Evolutionary conservation across 2,329 filamentous ascomycete genomes (phyloP).

Genomic region (Geosmithia putterillii): DNA sequence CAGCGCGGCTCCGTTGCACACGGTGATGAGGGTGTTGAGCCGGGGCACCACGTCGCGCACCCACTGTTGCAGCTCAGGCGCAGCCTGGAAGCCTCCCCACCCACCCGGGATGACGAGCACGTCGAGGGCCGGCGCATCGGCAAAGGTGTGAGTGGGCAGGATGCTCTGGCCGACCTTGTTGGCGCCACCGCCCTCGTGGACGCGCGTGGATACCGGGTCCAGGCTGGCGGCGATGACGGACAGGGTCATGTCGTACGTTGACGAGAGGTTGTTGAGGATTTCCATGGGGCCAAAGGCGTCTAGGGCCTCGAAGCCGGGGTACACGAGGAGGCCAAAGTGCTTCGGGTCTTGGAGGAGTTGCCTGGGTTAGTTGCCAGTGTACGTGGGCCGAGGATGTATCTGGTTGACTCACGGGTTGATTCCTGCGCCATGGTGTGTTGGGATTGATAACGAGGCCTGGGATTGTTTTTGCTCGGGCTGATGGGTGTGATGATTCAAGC

Average conservation of each 20-base stretch:
- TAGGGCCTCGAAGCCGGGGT: slow-evolving; percentile 26
- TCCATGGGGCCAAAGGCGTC: slow-evolving; percentile 31
- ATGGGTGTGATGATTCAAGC: too few relatives aligned
- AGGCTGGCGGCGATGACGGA: slow-evolving; percentile 23
- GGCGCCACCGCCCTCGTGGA: too few relatives aligned
- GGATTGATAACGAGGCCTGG: too few relatives aligned
- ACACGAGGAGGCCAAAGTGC: slow-evolving; percentile 13
- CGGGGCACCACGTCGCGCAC: slow-evolving; percentile 31
- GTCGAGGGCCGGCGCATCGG: slow-evolving; percentile 18
- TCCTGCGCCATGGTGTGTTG: too few relatives aligned
- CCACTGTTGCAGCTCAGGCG: slow-evolving; percentile 7
- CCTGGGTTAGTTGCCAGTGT: too few relatives aligned
- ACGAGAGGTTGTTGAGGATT: slow-evolving; percentile 24
- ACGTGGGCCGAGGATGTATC: too few relatives aligned
- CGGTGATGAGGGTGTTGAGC: slow-evolving; percentile 40
- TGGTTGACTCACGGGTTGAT: too few relatives aligned
- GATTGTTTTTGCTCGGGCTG: too few relatives aligned
- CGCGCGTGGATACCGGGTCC: slow-evolving; percentile 24
- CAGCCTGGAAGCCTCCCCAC: slow-evolving; percentile 20
- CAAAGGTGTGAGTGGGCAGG: slow-evolving; percentile 23
- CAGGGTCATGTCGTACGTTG: slow-evolving; percentile 18
- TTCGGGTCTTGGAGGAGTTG: too few relatives aligned
- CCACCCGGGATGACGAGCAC: slow-evolving; percentile 27
- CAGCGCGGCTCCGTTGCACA: slow-evolving; percentile 52
- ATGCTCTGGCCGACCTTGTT: slow-evolving; percentile 13